phyloP scores from a whole-genome alignment of 345 rosid species.

The Hypericum perforatum region DNA sequence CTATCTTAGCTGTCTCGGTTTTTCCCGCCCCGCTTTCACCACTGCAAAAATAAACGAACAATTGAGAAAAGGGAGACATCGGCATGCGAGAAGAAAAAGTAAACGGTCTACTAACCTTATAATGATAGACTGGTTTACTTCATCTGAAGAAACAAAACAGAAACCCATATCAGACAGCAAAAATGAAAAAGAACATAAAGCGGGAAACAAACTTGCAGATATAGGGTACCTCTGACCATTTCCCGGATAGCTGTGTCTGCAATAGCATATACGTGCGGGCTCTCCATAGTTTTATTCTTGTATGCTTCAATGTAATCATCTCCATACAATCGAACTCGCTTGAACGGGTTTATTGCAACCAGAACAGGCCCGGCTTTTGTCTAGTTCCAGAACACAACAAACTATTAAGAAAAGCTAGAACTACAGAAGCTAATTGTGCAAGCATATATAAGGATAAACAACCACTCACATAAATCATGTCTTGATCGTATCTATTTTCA shows the following conservation, averaged over 20 bases:
- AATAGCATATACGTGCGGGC: conserved; percentile 93
- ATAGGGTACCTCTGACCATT: conserved; percentile 75
- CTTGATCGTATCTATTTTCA: conserved; percentile 73
- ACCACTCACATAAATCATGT: conserved; percentile 85
- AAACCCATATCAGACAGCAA: conserved; percentile 8
- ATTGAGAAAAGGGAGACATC: not conserved
- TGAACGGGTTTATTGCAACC: conserved; percentile 95
- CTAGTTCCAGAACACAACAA: conserved; percentile 30
- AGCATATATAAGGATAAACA: conserved; percentile 5
- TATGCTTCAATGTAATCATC: conserved; percentile 71
- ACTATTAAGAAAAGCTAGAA: conserved; percentile 4
- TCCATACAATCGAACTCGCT: conserved; percentile 83
- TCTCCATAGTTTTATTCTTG: conserved; percentile 58
- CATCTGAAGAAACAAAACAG: conserved; percentile 55
- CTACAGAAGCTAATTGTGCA: conserved; percentile 10
- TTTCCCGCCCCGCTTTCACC: conserved; percentile 99
- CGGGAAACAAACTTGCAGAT: conserved; percentile 4
- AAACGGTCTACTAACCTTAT: conserved; percentile 59
- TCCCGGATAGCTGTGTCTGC: conserved; percentile 95
- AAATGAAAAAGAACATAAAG: not conserved
- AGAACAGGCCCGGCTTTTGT: conserved; percentile 98
- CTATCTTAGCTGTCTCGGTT: conserved; percentile 99
- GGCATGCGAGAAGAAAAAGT: not conserved
- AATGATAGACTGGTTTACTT: conserved; percentile 96
- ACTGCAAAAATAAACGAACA: conserved; percentile 28